phyloP scores from a whole-genome alignment of 1,284 basidiomycete genomes.

The Pseudozyma tsukubaensis region DNA sequence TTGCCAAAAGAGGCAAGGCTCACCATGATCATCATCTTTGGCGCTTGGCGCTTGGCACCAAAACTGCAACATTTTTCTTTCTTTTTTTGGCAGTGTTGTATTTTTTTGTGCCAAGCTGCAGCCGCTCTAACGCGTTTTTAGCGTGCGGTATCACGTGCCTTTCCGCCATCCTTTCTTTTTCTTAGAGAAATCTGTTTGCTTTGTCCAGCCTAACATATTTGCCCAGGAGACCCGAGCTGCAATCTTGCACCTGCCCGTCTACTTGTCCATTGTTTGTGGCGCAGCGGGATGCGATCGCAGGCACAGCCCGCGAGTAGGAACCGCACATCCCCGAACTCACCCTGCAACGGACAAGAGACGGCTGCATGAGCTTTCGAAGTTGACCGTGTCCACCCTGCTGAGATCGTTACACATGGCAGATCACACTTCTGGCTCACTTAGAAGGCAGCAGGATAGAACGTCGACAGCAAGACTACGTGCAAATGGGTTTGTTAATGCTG shows the following conservation, averaged over 20 bases:
- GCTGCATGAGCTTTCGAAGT: neutral
- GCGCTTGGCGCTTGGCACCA: neutral
- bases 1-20: slow-evolving; percentile 1
- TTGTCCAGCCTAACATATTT: neutral
- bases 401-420: too few species aligned
- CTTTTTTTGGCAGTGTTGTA: slow-evolving; percentile 1
- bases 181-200: neutral
- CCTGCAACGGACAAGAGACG: too few species aligned
- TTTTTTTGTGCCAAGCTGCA: neutral
- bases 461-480: too few species aligned
- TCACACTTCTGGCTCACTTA: too few species aligned
- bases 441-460: too few species aligned
- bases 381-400: neutral
- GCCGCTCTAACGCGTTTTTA: neutral
- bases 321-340: neutral
- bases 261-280: slow-evolving; percentile 1
- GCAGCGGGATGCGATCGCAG: neutral
- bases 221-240: neutral
- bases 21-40: neutral
- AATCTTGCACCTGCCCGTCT: neutral
- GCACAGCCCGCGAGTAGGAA: neutral
- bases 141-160: slow-evolving; percentile 11
- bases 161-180: too few species aligned
- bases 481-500: too few species aligned
- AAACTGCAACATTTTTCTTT: neutral